Percentiles rank a stretch among this genome's conserved stretches.
Conservation (phyloP, 805 yeast species). For the Myxozyma kluyveri region DNA sequence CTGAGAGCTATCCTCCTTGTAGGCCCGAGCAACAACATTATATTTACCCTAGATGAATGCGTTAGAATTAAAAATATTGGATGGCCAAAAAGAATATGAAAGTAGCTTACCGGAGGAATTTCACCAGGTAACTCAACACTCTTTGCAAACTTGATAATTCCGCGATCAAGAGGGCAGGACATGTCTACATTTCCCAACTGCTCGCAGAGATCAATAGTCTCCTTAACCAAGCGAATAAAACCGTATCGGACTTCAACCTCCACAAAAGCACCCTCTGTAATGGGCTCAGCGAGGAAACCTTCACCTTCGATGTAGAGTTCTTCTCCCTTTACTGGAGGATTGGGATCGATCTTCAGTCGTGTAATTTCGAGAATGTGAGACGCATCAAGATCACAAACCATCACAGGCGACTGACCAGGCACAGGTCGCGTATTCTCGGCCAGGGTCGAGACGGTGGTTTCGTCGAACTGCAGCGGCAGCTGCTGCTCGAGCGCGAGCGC, state of each 20-base stretch:
- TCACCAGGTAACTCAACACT: slow-evolving; percentile 80
- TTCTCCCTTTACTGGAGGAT: slow-evolving; percentile 85
- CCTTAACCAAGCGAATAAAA: slow-evolving; percentile 79
- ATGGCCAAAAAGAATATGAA: not conserved
- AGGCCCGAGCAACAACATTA: slow-evolving; percentile 83
- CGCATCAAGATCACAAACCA: slow-evolving; percentile 65
- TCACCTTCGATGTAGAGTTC: slow-evolving; percentile 75
- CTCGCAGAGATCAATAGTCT: slow-evolving; percentile 91
- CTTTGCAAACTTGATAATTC: slow-evolving; percentile 63
- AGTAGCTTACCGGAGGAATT: slow-evolving; percentile 74
- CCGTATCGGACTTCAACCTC: slow-evolving; percentile 93
- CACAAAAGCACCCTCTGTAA: slow-evolving; percentile 87
- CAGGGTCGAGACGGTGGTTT: not conserved
- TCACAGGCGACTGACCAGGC: slow-evolving; percentile 87
- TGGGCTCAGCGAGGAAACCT: slow-evolving; percentile 55
- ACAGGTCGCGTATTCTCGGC: slow-evolving; percentile 48
- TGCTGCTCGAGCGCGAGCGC: slow-evolving; percentile 17
- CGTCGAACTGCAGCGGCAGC: slow-evolving; percentile 26
- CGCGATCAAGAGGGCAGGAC: slow-evolving; percentile 77
- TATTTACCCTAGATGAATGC: slow-evolving; percentile 53
- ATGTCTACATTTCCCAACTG: slow-evolving; percentile 78
- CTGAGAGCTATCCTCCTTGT: slow-evolving; percentile 73
- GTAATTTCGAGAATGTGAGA: slow-evolving; percentile 64
- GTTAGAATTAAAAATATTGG: not conserved
- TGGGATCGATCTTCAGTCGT: slow-evolving; percentile 64